phyloP scores from a whole-genome alignment of 495 filamentous ascomycete species.

The Trichoderma virens region DNA sequence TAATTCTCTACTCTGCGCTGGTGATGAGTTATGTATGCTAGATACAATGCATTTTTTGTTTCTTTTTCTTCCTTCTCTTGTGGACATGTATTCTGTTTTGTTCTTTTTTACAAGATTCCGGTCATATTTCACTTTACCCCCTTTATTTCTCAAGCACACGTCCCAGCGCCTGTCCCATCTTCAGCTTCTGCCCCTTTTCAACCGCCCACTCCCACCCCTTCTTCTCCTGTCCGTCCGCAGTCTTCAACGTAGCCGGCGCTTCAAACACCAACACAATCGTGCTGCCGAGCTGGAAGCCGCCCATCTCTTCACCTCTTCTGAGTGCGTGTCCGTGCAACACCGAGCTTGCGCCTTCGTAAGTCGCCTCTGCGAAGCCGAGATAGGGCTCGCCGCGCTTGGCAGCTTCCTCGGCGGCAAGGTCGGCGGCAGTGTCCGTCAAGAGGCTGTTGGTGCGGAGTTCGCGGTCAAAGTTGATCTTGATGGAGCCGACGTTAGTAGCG shows the following conservation, averaged over 20 bases:
- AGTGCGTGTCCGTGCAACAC: slow-evolving; percentile 78
- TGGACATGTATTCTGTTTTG: too few species aligned
- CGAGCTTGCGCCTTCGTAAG: slow-evolving; percentile 67
- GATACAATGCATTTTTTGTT: too few species aligned
- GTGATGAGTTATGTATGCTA: too few species aligned
- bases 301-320: slow-evolving; percentile 89
- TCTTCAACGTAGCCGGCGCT: slow-evolving; percentile 63
- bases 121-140: too few species aligned
- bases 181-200: slow-evolving; percentile 76
- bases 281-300: slow-evolving; percentile 92
- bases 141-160: slow-evolving; percentile 22
- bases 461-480: slow-evolving; percentile 93
- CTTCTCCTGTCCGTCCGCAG: slow-evolving; percentile 52
- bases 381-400: slow-evolving; percentile 68
- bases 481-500: slow-evolving; percentile 97
- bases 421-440: slow-evolving; percentile 80
- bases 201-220: slow-evolving; percentile 78
- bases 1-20: background rate
- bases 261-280: slow-evolving; percentile 97
- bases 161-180: slow-evolving; percentile 84
- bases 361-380: slow-evolving; percentile 82
- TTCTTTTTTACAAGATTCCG: too few species aligned
- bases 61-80: too few species aligned
- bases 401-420: slow-evolving; percentile 71
- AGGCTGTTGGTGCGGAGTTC: slow-evolving; percentile 91